Conservation (phyloP, 2,329 filamentous ascomycete species). For the Diaporthe citrichinensis region DNA sequence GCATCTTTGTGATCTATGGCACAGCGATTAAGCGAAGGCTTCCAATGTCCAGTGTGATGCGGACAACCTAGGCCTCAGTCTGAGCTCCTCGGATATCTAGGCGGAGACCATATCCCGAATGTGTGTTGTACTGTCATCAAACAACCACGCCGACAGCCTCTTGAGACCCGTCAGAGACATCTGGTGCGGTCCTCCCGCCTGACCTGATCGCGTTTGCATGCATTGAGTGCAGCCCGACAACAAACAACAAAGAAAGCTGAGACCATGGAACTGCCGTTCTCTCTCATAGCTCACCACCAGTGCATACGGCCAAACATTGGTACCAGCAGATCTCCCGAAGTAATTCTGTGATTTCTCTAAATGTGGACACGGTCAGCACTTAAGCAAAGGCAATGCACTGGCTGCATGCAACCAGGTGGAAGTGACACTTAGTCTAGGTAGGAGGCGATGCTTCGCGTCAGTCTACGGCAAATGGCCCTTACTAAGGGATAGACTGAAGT, state of each 20-base stretch:
- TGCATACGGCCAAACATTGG: not conserved
- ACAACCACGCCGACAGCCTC: not conserved
- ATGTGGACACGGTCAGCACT: no score
- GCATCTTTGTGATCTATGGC: not conserved
- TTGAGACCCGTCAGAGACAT: not conserved
- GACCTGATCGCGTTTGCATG: no score
- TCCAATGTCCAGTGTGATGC: not conserved
- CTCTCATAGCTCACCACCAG: not conserved
- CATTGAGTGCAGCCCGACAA: not conserved
- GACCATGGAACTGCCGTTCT: not conserved
- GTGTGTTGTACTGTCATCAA: not conserved
- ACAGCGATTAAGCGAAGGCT: not conserved
- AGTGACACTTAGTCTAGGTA: not conserved
- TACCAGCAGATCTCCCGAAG: not conserved
- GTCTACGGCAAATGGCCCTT: not conserved
- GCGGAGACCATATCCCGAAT: not conserved
- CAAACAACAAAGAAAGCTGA: not conserved
- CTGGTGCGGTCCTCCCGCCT: not conserved
- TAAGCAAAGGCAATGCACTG: not conserved
- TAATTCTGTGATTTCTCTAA: not conserved
- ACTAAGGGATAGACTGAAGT: not conserved
- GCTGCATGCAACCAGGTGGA: no score
- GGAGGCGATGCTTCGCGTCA: not conserved
- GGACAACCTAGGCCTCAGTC: no score
- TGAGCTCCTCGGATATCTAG: not conserved